phyloP scores from a whole-genome alignment of 306 rosid genomes.

The Glycyrrhiza uralensis region DNA sequence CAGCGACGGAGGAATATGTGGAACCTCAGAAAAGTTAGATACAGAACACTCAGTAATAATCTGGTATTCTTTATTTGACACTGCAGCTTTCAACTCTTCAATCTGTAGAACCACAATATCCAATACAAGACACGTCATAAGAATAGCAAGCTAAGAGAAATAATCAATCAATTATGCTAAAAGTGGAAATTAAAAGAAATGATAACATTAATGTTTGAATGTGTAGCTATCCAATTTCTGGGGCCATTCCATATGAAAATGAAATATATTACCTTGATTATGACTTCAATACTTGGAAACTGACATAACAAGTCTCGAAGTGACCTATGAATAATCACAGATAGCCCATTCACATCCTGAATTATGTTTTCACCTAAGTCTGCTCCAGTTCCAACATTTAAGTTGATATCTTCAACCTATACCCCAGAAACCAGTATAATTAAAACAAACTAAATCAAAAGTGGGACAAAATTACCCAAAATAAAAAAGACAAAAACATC shows the following conservation, averaged over 20 bases:
- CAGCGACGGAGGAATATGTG: slow-evolving; percentile 57
- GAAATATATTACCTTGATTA: slow-evolving; percentile 55
- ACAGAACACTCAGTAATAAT: slow-evolving; percentile 87
- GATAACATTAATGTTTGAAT: slow-evolving; percentile 3
- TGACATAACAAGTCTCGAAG: slow-evolving; percentile 76
- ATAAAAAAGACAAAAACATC: neutral
- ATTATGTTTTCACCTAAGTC: slow-evolving; percentile 86
- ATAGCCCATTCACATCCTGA: slow-evolving; percentile 87
- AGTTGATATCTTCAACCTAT: slow-evolving; percentile 87
- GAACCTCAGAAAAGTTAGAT: slow-evolving; percentile 84
- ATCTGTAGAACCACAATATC: slow-evolving; percentile 54
- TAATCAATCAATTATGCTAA: neutral
- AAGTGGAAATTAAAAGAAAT: neutral
- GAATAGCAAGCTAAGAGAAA: slow-evolving; percentile 7
- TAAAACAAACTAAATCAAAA: neutral
- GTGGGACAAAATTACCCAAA: neutral
- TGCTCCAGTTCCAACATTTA: slow-evolving; percentile 83
- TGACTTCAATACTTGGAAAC: slow-evolving; percentile 66
- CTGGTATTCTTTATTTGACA: slow-evolving; percentile 87
- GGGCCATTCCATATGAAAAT: slow-evolving; percentile 15
- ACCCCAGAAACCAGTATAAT: slow-evolving; percentile 20
- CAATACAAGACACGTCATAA: slow-evolving; percentile 13
- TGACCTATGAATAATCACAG: slow-evolving; percentile 77
- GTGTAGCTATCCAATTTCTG: neutral
- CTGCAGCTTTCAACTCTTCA: slow-evolving; percentile 79